Conservation (phyloP, 371 early-diverging fungal species). For the Mortierella sp. region DNA sequence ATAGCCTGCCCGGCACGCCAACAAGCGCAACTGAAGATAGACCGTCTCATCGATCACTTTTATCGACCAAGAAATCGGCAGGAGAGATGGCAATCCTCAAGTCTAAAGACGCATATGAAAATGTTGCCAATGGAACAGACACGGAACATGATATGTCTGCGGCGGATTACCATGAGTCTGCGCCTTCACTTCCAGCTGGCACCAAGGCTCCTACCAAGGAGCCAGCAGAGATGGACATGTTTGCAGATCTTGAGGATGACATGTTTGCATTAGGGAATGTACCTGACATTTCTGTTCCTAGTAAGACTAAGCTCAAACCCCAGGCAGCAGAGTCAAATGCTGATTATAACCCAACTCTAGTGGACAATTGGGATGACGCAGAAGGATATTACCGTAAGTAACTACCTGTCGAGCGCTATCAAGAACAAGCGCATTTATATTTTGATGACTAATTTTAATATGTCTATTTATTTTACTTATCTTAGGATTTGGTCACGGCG, state of each 20-base stretch:
- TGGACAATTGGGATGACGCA: constrained; percentile 95
- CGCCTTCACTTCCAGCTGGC: constrained; percentile 31
- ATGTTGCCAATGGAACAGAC: constrained; percentile 50
- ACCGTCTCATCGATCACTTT: constrained; percentile 23
- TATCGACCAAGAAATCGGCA: constrained; percentile 39
- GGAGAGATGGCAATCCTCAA: constrained; percentile 67
- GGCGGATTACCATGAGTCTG: constrained; percentile 69
- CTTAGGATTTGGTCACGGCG: constrained; percentile 85
- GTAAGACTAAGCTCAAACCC: constrained; percentile 33
- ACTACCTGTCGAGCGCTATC: neutral
- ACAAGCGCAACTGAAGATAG: constrained; percentile 35
- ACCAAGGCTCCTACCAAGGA: constrained; percentile 30
- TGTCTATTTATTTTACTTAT: neutral
- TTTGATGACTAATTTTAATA: neutral
- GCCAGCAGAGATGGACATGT: constrained; percentile 79
- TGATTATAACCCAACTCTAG: constrained; percentile 67
- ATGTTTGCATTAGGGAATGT: constrained; percentile 50
- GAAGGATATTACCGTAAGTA: constrained; percentile 96
- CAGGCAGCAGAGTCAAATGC: constrained; percentile 42
- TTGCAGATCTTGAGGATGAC: constrained; percentile 76
- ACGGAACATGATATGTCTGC: constrained; percentile 74
- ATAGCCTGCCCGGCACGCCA: constrained; percentile 49
- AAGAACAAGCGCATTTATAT: neutral
- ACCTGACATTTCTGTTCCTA: constrained; percentile 39
- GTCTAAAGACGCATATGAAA: constrained; percentile 65